Conservation (phyloP, 2,329 filamentous ascomycete genomes). For the Juglanconis oblonga region DNA sequence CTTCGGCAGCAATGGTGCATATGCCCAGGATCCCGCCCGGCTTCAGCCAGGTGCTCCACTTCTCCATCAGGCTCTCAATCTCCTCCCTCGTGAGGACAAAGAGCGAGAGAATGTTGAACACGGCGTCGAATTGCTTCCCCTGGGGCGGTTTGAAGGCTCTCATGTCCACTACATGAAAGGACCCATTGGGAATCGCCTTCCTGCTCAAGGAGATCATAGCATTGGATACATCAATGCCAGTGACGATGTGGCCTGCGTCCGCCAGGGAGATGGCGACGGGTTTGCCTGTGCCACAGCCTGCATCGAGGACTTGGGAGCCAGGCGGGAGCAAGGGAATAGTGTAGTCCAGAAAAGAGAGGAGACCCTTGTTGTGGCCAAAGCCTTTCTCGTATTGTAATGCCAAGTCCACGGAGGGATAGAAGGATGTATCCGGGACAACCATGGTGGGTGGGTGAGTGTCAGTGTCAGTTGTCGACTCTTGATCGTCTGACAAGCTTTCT, state of each 20-base stretch:
- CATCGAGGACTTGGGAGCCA: constrained; percentile 21
- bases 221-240: constrained; percentile 27
- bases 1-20: constrained; percentile 4
- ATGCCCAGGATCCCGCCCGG: constrained; percentile 21
- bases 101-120: constrained; percentile 27
- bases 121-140: constrained; percentile 23
- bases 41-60: constrained; percentile 15
- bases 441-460: neutral
- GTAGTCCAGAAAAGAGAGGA: neutral
- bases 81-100: constrained; percentile 25
- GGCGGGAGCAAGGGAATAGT: constrained; percentile 1
- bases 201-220: constrained; percentile 26
- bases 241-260: constrained; percentile 27
- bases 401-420: constrained; percentile 3
- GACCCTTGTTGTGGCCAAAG: neutral
- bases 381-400: constrained; percentile 4
- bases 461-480: neutral
- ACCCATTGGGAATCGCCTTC: constrained; percentile 24
- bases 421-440: constrained; percentile 2
- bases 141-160: constrained; percentile 18
- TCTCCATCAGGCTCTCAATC: constrained; percentile 21
- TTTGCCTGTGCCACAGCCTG: constrained; percentile 29
- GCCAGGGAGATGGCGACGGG: constrained; percentile 25
- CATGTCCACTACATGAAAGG: constrained; percentile 25
- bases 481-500: too few species aligned